Evolutionary conservation across 495 filamentous ascomycete species (phyloP).

Genomic region (Sabuloglossum arenarium): DNA sequence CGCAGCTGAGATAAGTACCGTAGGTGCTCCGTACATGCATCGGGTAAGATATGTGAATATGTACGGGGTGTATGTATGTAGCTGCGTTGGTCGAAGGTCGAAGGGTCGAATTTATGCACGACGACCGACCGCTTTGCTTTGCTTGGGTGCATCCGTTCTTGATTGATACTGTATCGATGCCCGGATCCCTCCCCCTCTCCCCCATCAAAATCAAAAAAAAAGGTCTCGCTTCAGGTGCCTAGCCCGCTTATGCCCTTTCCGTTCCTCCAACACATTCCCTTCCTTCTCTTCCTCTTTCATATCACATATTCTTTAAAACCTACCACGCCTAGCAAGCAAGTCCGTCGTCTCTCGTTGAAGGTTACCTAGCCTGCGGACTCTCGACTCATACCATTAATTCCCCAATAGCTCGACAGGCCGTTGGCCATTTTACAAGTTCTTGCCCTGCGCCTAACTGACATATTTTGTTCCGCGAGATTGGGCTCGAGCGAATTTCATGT

Average conservation of each 20-base stretch:
- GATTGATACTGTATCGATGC: neutral
- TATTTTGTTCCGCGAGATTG: neutral
- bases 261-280: constrained; percentile 1
- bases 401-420: neutral
- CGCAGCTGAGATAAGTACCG: neutral
- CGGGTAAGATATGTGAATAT: no score
- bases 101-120: neutral
- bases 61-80: no score
- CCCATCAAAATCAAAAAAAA: neutral
- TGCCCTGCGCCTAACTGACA: neutral
- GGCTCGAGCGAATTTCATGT: constrained; percentile 2
- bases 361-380: neutral
- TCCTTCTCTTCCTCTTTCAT: neutral
- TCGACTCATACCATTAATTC: neutral
- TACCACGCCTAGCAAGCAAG: neutral
- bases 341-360: neutral
- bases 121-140: neutral
- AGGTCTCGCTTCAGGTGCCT: constrained; percentile 1
- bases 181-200: neutral
- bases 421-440: neutral
- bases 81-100: neutral
- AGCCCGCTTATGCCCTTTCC: constrained; percentile 2
- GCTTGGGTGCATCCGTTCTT: neutral
- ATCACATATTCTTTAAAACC: neutral
- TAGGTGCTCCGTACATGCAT: no score